Base-by-base conservation (phyloP, 2,329 filamentous ascomycete genomes). In the Ophiostoma angusticollis region DNA sequence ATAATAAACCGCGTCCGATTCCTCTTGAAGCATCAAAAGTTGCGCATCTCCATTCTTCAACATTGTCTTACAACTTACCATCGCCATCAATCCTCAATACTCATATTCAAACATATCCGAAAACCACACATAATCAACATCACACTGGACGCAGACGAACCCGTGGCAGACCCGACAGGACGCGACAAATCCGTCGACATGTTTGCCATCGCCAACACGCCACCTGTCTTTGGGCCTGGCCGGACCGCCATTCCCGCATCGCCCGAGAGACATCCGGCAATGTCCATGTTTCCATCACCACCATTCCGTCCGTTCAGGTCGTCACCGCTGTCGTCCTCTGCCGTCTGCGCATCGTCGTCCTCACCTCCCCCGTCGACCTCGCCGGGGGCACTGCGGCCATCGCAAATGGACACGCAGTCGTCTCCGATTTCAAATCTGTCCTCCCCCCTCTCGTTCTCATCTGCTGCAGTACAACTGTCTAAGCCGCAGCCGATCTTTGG, bases 311-410 rank as follows among this genome's bases (percentile, higher is more conserved):
- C 72, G 2, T 45, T 56, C 25, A 57, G 65, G 22, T 58, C 73
- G 1, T 77, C 73, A 34, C 72, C 71, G 6, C 67, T 75, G 4
- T 73, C 73, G 3, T 77, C 72, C 3, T 74, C 72, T 3, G 72
- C 72, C 11, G 55, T 74, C 37, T 69, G 70, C 48, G 62, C 65
- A n/a, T 62, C 65, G 5, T 66, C 69, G 9, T n/a, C n/a, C n/a
- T n/a, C n/a, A n/a, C n/a, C n/a, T n/a, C 58, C 61, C n/a, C 28
- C 40, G 8, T 16, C 43, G 1, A 11, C 35, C 8, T 22, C 42
- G 4, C 22, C 16, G 11, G n/a, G n/a, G n/a, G n/a, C n/a, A n/a
- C 21, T 11, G 17, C 6, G 33, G n/a, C 36, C 31, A 4, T 47
- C 44, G 0, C 37, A 35, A 13, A 58, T 59, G 39, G 58, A 64